Evolutionary conservation across 1,284 basidiomycete species (phyloP).

Genomic region (Microbotryum saponariae): DNA sequence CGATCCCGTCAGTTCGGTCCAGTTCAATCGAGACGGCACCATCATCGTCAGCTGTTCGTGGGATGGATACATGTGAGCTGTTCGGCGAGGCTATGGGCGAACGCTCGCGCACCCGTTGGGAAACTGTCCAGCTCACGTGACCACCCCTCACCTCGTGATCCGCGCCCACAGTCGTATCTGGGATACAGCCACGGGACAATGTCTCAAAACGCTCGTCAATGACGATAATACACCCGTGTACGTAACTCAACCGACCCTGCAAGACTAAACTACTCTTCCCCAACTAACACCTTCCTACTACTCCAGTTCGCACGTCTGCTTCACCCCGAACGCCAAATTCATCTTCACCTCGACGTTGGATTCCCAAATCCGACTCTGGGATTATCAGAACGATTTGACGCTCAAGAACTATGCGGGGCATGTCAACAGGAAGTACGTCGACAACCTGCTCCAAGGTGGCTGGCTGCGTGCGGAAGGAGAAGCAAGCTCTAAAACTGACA

Average conservation of each 20-base stretch:
- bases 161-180: conserved; percentile 67
- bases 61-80: conserved; percentile 85
- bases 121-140: not conserved
- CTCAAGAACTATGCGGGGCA: conserved; percentile 88
- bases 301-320: conserved; percentile 67
- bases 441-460: conserved; percentile 37
- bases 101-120: not conserved
- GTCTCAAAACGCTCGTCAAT: conserved; percentile 91
- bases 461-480: not conserved
- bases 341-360: conserved; percentile 85
- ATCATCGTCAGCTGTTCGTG: conserved; percentile 87
- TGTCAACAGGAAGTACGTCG: conserved; percentile 67
- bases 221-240: conserved; percentile 90
- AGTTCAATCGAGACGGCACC: conserved; percentile 89
- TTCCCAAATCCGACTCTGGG: conserved; percentile 87
- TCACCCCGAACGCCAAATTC: conserved; percentile 85
- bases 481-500: no score
- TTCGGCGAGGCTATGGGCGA: not conserved
- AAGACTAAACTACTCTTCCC: not conserved
- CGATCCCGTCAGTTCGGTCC: conserved; percentile 87
- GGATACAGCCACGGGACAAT: conserved; percentile 94
- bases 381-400: conserved; percentile 80
- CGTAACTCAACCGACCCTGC: conserved; percentile 36
- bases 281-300: no score
- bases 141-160: not conserved